These are phyloP conservation scores for Vaccinium corymbosum DNA, from an alignment of 148 eudicot genomes.

Conservation along the genomic window DNA sequence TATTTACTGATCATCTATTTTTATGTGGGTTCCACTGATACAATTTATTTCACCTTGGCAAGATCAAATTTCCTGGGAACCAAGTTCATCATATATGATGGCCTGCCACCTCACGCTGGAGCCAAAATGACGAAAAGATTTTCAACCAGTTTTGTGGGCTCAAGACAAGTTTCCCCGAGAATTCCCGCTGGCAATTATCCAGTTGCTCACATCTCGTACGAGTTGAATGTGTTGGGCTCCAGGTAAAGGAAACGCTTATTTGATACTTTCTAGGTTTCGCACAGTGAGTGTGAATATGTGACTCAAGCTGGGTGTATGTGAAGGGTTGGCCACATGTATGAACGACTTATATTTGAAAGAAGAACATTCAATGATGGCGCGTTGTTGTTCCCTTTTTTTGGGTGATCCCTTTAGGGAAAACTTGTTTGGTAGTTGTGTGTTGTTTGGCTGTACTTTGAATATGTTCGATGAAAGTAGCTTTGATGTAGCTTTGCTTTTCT, in stretches of 20 bases:
- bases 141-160: conserved; percentile 14
- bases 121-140: conserved; percentile 45
- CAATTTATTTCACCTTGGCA: conserved; percentile 9
- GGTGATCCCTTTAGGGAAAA: background rate
- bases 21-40: conserved; percentile 7
- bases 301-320: background rate
- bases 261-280: background rate
- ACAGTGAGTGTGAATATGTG: background rate
- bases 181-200: conserved; percentile 19
- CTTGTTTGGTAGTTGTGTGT: background rate
- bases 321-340: background rate
- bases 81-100: conserved; percentile 62
- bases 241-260: conserved; percentile 10
- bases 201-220: conserved; percentile 23
- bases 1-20: conserved; percentile 7
- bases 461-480: background rate
- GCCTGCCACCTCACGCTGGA: conserved; percentile 49
- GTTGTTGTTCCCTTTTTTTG: background rate
- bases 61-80: conserved; percentile 79
- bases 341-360: background rate
- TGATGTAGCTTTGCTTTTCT: background rate
- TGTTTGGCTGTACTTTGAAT: background rate
- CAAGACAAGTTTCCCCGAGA: conserved; percentile 22
- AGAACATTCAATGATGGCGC: background rate
- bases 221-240: conserved; percentile 23